Conservation (phyloP, 2,329 filamentous ascomycete genomes). For the Sclerotinia trifoliorum region DNA sequence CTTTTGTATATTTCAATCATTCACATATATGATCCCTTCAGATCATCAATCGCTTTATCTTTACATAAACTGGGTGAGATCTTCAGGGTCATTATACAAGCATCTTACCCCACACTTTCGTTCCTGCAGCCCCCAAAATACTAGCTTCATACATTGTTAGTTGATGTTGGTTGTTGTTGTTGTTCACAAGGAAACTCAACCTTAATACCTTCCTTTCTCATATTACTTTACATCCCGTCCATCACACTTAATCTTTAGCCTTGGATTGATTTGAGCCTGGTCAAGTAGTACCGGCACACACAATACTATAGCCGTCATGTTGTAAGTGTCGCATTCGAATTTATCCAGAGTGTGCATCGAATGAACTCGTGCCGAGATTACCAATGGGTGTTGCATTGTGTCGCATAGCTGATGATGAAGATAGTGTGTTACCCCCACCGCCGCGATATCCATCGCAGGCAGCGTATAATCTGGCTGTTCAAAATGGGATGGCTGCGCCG, state of each 20-base stretch:
- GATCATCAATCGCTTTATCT: too few species aligned
- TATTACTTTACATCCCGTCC: background rate
- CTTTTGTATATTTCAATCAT: background rate
- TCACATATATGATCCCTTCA: background rate
- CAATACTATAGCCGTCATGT: constrained; percentile 16
- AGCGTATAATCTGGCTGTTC: constrained; percentile 70
- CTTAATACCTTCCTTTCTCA: background rate
- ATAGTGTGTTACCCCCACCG: constrained; percentile 74
- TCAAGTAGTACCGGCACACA: background rate
- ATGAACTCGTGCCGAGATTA: constrained; percentile 22
- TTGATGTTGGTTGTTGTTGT: background rate
- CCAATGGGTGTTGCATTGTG: constrained; percentile 30
- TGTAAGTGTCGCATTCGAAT: constrained; percentile 20
- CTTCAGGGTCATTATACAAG: constrained; percentile 17
- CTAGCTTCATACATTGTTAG: constrained; percentile 6
- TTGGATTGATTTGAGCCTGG: background rate
- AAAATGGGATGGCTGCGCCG: constrained; percentile 65
- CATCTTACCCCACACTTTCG: constrained; percentile 31
- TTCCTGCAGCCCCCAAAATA: constrained; percentile 26
- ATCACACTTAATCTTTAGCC: background rate
- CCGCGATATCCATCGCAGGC: constrained; percentile 76
- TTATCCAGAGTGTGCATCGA: constrained; percentile 16
- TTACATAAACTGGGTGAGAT: background rate
- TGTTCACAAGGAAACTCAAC: background rate
- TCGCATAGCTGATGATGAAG: constrained; percentile 5